Conservation (phyloP, 225 moss, liverwort and hornwort genomes). For the Asterella californica region DNA sequence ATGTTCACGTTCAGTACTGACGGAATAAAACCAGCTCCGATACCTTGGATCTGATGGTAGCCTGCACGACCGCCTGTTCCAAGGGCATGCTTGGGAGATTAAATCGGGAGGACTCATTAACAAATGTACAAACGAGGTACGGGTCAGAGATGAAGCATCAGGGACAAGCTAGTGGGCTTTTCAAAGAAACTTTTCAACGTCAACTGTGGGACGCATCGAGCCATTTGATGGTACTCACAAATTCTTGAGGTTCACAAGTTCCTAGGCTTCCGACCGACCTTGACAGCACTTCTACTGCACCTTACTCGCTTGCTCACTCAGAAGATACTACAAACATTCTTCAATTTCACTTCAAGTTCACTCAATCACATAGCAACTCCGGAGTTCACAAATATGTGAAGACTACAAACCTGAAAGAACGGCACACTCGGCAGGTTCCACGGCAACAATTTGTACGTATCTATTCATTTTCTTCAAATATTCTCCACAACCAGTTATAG, state of each 20-base stretch:
- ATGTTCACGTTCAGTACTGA: slow-evolving; percentile 58
- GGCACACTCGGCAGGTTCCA: slow-evolving; percentile 70
- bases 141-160: background rate
- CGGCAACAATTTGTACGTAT: slow-evolving; percentile 62
- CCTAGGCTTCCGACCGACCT: background rate
- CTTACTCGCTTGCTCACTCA: background rate
- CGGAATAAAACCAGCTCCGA: slow-evolving; percentile 74
- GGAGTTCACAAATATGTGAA: background rate
- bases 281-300: background rate
- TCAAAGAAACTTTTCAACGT: background rate
- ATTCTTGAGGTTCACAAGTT: background rate
- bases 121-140: background rate
- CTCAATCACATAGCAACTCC: background rate
- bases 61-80: slow-evolving; percentile 61
- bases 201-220: background rate
- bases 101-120: background rate
- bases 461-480: slow-evolving; percentile 64
- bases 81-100: background rate
- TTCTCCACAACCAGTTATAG: slow-evolving; percentile 68
- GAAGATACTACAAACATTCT: background rate
- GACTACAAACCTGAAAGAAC: slow-evolving; percentile 53
- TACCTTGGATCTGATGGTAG: slow-evolving; percentile 78
- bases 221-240: background rate
- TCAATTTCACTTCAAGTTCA: background rate
- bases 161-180: background rate